phyloP scores from a whole-genome alignment of 306 rosid species.

The Lotus japonicus region DNA sequence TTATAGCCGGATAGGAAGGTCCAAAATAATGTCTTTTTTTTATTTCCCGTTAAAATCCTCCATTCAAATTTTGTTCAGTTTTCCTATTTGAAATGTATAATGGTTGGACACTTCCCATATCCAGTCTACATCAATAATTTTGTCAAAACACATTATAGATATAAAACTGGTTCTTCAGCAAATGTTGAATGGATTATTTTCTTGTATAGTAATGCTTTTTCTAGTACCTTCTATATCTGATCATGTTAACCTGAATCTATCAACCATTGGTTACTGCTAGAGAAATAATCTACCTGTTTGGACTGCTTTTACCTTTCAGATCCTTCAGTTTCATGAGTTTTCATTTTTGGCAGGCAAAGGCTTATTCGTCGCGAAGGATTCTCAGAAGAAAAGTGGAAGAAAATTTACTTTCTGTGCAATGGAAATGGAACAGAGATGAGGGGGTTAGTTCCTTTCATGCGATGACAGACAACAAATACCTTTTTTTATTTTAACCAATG shows the following conservation, averaged over 20 bases:
- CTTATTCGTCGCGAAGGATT: slow-evolving; percentile 65
- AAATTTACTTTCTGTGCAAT: slow-evolving; percentile 64
- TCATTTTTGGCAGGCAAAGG: slow-evolving; percentile 69
- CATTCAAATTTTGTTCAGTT: not conserved
- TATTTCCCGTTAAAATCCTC: not conserved
- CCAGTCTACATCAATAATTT: not conserved
- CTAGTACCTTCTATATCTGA: not conserved
- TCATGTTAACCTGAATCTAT: not conserved
- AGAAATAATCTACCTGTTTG: too few relatives aligned
- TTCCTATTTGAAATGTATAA: slow-evolving; percentile 1
- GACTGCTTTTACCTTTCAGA: too few relatives aligned
- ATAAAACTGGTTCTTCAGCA: not conserved
- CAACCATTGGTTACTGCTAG: too few relatives aligned
- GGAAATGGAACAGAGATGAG: slow-evolving; percentile 96
- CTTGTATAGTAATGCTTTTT: not conserved
- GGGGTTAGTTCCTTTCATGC: slow-evolving; percentile 73
- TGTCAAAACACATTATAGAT: too few relatives aligned
- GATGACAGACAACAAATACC: slow-evolving; percentile 27
- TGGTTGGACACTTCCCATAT: slow-evolving; percentile 9
- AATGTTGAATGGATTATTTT: not conserved
- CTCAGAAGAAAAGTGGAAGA: slow-evolving; percentile 88
- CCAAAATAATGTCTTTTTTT: not conserved
- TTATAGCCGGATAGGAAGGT: not conserved
- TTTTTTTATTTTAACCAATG: not conserved
- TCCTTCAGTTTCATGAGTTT: slow-evolving; percentile 12